Conservation (phyloP, 805 yeast genomes). For the Wickerhamiella slavikovae region DNA sequence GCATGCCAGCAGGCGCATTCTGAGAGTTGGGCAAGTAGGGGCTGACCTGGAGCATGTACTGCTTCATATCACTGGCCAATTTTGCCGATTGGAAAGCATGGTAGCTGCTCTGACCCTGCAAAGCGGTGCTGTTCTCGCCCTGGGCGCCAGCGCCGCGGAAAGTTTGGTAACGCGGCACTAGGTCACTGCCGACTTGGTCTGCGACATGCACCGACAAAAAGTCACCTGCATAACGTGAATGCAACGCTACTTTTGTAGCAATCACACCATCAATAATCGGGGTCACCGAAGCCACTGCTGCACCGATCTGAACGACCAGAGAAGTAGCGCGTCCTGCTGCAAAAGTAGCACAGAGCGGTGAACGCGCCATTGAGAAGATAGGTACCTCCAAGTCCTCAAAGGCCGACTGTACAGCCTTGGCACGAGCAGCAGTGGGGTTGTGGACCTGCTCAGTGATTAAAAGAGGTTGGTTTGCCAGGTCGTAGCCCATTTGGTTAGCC, state of each 20-base stretch:
- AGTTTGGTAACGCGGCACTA: conserved; percentile 19
- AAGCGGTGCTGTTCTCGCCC: conserved; percentile 16
- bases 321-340: conserved; percentile 76
- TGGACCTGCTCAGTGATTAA: conserved; percentile 74
- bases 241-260: conserved; percentile 27
- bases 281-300: conserved; percentile 52
- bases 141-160: conserved; percentile 18
- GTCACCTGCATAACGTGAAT: conserved; percentile 68
- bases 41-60: conserved; percentile 33
- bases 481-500: conserved; percentile 31
- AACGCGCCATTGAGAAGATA: conserved; percentile 59
- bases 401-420: conserved; percentile 46
- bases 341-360: conserved; percentile 73
- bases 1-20: neutral
- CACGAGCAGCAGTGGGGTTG: conserved; percentile 49
- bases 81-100: conserved; percentile 37
- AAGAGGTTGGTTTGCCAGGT: conserved; percentile 52
- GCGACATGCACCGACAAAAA: conserved; percentile 47
- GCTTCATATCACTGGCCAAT: conserved; percentile 54
- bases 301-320: conserved; percentile 71
- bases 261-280: conserved; percentile 15
- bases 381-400: conserved; percentile 57
- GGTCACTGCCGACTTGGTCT: conserved; percentile 23
- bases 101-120: conserved; percentile 26
- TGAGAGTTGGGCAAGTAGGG: too few species aligned